phyloP scores from a whole-genome alignment of 2,329 filamentous ascomycete species.

The Teratosphaeria nubilosa region DNA sequence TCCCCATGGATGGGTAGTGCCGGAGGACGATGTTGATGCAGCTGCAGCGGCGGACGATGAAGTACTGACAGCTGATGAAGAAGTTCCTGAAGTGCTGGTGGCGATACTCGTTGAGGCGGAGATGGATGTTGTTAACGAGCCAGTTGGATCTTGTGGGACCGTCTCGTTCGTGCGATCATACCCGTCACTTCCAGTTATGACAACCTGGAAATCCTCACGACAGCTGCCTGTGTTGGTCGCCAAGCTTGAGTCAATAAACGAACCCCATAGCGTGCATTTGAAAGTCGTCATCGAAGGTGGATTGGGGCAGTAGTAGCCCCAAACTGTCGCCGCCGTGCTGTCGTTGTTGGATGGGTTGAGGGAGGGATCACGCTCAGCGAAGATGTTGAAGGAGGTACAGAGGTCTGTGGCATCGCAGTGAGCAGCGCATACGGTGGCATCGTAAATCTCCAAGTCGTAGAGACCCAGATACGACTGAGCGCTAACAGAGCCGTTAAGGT shows the following conservation, averaged over 20 bases:
- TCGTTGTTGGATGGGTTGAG: slow-evolving; percentile 10
- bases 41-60: neutral
- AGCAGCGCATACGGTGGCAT: neutral
- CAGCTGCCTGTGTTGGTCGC: slow-evolving; percentile 11
- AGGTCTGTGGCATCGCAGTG: neutral
- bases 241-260: neutral
- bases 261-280: neutral
- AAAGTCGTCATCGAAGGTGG: neutral
- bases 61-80: neutral
- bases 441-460: neutral
- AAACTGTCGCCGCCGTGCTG: slow-evolving; percentile 11
- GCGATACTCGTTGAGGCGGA: neutral
- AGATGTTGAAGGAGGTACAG: neutral
- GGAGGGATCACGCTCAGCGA: neutral
- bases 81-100: neutral
- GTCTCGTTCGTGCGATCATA: slow-evolving; percentile 3
- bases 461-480: neutral
- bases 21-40: neutral
- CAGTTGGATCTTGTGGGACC: neutral
- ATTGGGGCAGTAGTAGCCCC: slow-evolving; percentile 6
- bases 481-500: neutral
- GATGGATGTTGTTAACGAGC: neutral
- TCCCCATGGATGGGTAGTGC: neutral
- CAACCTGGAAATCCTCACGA: slow-evolving; percentile 16
- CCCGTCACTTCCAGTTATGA: slow-evolving; percentile 16